phyloP scores from a whole-genome alignment of 345 rosid genomes.

The Gossypium herbaceum region DNA sequence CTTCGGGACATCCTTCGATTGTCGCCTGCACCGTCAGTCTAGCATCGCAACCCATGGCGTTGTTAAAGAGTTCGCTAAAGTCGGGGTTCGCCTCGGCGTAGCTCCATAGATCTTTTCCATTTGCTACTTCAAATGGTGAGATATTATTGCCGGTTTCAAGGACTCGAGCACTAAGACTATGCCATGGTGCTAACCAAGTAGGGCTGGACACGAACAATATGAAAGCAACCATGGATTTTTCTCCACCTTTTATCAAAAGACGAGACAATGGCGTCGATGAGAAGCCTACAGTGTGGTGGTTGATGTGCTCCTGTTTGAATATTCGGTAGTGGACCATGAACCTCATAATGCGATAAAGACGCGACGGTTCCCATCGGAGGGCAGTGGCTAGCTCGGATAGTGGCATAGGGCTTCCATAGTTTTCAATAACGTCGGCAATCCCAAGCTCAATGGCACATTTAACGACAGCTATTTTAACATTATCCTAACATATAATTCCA shows the following conservation, averaged over 20 bases:
- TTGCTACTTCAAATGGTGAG: not conserved
- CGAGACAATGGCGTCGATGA: constrained; percentile 58
- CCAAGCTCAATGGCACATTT: constrained; percentile 80
- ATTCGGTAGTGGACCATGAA: constrained; percentile 47
- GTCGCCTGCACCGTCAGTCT: constrained; percentile 38
- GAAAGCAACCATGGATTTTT: constrained; percentile 34
- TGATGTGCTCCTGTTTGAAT: constrained; percentile 35
- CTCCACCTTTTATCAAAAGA: constrained; percentile 34
- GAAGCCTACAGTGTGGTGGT: constrained; percentile 27
- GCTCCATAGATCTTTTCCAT: not conserved
- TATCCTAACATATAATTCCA: not conserved
- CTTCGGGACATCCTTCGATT: constrained; percentile 34
- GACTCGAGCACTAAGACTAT: not conserved
- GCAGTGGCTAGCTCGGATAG: constrained; percentile 46
- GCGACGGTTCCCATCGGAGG: constrained; percentile 43
- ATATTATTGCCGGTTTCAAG: not conserved
- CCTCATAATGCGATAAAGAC: constrained; percentile 62
- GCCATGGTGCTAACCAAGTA: not conserved
- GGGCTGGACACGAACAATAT: constrained; percentile 47
- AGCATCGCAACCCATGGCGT: constrained; percentile 50
- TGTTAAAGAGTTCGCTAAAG: not conserved
- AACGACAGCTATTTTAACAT: constrained; percentile 28
- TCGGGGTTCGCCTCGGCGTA: not conserved
- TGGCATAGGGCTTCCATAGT: constrained; percentile 40
- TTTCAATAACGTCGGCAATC: constrained; percentile 56